These are phyloP conservation scores for Silene vulgaris DNA, from an alignment of 179 eudicot genomes.

Conservation along the genomic window DNA sequence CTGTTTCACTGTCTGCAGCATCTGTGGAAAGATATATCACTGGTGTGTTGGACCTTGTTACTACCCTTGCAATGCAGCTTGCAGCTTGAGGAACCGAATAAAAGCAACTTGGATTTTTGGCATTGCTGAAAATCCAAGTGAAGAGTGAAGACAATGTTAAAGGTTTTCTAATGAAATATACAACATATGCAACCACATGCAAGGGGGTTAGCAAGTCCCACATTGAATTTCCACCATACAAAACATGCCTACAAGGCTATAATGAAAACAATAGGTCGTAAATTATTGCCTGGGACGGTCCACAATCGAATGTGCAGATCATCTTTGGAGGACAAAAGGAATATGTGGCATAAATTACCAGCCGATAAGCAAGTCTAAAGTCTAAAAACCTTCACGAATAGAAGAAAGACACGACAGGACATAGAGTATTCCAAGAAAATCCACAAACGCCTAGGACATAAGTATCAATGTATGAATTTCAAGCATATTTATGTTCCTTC, in stretches of 20 bases:
- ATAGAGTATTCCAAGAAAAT: background rate
- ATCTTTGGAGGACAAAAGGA: too few species aligned
- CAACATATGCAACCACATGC: background rate
- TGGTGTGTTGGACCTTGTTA: constrained; percentile 69
- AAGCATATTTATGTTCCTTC: background rate
- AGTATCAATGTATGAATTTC: background rate
- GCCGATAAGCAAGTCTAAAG: background rate
- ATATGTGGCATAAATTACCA: background rate
- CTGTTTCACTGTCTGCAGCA: constrained; percentile 95
- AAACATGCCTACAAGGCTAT: too few species aligned
- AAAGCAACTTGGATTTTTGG: constrained; percentile 85
- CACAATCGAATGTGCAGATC: too few species aligned
- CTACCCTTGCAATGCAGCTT: constrained; percentile 69
- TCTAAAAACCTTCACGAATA: background rate
- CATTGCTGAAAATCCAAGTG: constrained; percentile 56
- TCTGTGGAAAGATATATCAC: constrained; percentile 93
- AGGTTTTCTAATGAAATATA: background rate
- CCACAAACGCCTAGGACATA: background rate
- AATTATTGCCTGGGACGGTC: too few species aligned
- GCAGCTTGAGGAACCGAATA: constrained; percentile 95
- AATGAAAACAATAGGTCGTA: too few species aligned
- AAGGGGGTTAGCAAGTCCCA: background rate
- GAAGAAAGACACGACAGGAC: background rate
- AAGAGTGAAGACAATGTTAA: constrained; percentile 9
- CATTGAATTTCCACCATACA: too few species aligned